Evolutionary conservation across 2,329 filamentous ascomycete species (phyloP).

Genomic region (Sordariomycetes sp.): DNA sequence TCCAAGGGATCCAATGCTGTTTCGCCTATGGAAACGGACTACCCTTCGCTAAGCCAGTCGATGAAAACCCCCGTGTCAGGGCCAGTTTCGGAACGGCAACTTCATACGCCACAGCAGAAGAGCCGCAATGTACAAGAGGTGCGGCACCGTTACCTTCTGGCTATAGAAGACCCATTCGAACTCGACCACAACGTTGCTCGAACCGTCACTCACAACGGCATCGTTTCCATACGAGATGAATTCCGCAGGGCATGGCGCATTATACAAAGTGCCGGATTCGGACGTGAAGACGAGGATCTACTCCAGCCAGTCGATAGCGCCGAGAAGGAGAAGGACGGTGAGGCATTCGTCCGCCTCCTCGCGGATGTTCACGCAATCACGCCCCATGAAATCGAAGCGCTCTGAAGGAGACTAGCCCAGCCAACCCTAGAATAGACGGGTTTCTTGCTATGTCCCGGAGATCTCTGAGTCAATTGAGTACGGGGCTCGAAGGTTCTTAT

Average conservation of each 20-base stretch:
- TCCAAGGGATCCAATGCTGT: neutral
- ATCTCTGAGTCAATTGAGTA: no score
- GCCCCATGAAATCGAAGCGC: neutral
- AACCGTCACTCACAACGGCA: conserved; percentile 72
- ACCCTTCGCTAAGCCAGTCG: neutral
- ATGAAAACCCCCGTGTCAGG: neutral
- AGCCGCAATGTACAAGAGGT: conserved; percentile 44
- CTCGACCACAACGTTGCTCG: conserved; percentile 76
- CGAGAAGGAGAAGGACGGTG: conserved; percentile 17
- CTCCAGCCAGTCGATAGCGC: conserved; percentile 32
- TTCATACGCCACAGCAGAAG: neutral
- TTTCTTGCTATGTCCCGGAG: neutral
- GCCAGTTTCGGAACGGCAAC: neutral
- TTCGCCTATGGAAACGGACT: neutral
- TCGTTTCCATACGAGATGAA: conserved; percentile 72
- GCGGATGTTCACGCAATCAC: conserved; percentile 22
- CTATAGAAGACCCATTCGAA: conserved; percentile 89
- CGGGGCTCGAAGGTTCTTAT: no score
- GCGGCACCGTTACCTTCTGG: conserved; percentile 69
- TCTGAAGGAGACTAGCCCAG: neutral
- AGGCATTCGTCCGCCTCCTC: conserved; percentile 21
- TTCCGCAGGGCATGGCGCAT: conserved; percentile 71
- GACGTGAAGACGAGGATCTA: conserved; percentile 30
- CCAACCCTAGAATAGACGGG: neutral
- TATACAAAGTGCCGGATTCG: conserved; percentile 38